These are phyloP conservation scores for Pistacia vera DNA, from an alignment of 345 rosid genomes.

Conservation along the genomic window DNA sequence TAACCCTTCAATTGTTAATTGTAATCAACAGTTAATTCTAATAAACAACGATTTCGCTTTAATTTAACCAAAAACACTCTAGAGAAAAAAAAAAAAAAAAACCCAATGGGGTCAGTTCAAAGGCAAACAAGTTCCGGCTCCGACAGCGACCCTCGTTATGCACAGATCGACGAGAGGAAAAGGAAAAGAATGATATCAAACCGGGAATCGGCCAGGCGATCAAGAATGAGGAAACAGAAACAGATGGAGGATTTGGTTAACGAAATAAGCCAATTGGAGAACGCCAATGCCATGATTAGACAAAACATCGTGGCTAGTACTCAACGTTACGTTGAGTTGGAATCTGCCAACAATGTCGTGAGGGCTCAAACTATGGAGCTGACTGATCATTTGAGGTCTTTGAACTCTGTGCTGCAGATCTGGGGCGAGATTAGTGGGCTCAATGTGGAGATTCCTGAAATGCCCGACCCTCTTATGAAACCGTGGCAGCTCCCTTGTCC, in stretches of 20 bases:
- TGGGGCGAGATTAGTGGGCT: conserved; percentile 63
- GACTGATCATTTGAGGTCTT: conserved; percentile 60
- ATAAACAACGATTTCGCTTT: not conserved
- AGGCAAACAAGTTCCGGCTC: conserved; percentile 63
- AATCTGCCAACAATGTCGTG: conserved; percentile 62
- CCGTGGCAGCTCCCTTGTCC: conserved; percentile 72
- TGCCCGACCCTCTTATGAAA: conserved; percentile 54
- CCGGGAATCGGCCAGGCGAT: conserved; percentile 86
- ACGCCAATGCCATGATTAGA: conserved; percentile 38
- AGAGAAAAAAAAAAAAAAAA: conserved; percentile 14
- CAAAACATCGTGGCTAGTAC: conserved; percentile 34
- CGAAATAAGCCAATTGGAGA: conserved; percentile 55
- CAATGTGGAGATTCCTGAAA: conserved; percentile 65
- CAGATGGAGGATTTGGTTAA: conserved; percentile 56
- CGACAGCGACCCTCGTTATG: conserved; percentile 55
- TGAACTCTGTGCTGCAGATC: conserved; percentile 60
- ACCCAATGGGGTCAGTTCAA: conserved; percentile 42
- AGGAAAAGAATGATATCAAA: conserved; percentile 90
- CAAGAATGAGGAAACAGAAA: conserved; percentile 82
- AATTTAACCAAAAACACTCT: not conserved
- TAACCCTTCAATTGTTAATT: not conserved
- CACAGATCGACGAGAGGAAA: conserved; percentile 66
- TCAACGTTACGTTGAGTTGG: conserved; percentile 48
- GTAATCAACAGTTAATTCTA: not conserved
- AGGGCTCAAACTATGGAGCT: conserved; percentile 71